Evolutionary conservation across 176 grass and related monocot species (phyloP), one percentile per base, ranked within the genome.

Genomic region (Aegilops umbellulata): DNA sequence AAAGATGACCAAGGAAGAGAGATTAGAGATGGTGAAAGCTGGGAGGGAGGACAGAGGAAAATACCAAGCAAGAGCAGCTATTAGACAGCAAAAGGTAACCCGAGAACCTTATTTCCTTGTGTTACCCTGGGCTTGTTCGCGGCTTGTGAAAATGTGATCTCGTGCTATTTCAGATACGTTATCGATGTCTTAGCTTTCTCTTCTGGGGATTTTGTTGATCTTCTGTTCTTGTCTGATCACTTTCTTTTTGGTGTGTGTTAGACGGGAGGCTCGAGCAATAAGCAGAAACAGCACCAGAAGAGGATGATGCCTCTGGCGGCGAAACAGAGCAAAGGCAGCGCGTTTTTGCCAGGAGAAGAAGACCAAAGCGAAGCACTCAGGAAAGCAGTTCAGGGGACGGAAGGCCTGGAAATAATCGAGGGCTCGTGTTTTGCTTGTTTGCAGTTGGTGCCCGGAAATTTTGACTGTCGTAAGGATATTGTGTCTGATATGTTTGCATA

Each of bases 391-490:
- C 65, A 82, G 67, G 58, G 94, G 94, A 13, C 85, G 87, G 76
- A 98, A 98, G 82, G 93, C 94, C 10, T 98, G 97, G 94, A 98
- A 94, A 82, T 98, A 95, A 84, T 30, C 92, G 82, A 95, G 73
- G 19, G 1, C n/a, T 55, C 22, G 4, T 29, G 29, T 10, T 39
- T 63, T 14, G 29, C 17, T 72, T 27, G 5, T 42, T 16, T 30
- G 30, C 17, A 34, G 19, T 87, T 84, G 12, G 19, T 22, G 46
- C 46, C 77, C 1, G 81, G 81, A 65, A 83, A 69, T 90, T 90
- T 90, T 93, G 77, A 85, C 71, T 68, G 16, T 7, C 61, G 3
- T 11, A 44, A 27, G 60, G 5, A 19, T 24, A 25, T 10, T 38
- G 4, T 77, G 6, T 76, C 5, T 16, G 15, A n/a, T 49, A 7